These are phyloP conservation scores for Arthrinium puccinioides DNA, from an alignment of 2,329 filamentous ascomycete species.

Conservation along the genomic window DNA sequence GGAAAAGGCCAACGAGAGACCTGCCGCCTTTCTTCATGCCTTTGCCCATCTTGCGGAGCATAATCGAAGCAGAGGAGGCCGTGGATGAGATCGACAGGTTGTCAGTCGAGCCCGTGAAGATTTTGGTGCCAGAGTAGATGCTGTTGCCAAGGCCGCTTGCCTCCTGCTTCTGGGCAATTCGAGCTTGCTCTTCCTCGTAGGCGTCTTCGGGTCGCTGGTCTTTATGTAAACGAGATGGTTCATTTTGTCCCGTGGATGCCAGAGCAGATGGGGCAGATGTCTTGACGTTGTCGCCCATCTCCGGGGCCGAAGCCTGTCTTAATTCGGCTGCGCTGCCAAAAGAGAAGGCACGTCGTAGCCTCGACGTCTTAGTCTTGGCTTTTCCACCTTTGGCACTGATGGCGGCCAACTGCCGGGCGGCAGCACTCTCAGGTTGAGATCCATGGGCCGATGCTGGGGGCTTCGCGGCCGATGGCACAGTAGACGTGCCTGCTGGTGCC, in stretches of 20 bases:
- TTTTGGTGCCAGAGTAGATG: slow-evolving; percentile 82
- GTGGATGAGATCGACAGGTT: slow-evolving; percentile 89
- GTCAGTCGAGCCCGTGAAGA: slow-evolving; percentile 88
- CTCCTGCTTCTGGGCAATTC: slow-evolving; percentile 89
- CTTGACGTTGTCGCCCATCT: slow-evolving; percentile 48
- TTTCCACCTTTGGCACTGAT: slow-evolving; percentile 74
- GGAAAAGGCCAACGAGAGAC: slow-evolving; percentile 87
- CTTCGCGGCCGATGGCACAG: slow-evolving; percentile 23
- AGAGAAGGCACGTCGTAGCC: slow-evolving; percentile 85
- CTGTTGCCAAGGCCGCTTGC: slow-evolving; percentile 84
- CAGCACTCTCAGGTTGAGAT: slow-evolving; percentile 52
- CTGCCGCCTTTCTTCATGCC: slow-evolving; percentile 93
- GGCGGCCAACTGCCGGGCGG: slow-evolving; percentile 79
- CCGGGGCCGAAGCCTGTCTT: slow-evolving; percentile 45
- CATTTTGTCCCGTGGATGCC: slow-evolving; percentile 22
- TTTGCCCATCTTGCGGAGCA: slow-evolving; percentile 97
- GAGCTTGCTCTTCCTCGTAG: slow-evolving; percentile 80
- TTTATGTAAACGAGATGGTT: slow-evolving; percentile 56
- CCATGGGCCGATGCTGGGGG: slow-evolving; percentile 19
- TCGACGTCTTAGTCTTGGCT: slow-evolving; percentile 77
- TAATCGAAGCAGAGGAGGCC: slow-evolving; percentile 81
- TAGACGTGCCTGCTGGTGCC: slow-evolving; percentile 18
- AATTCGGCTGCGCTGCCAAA: slow-evolving; percentile 95
- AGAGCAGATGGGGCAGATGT: slow-evolving; percentile 23
- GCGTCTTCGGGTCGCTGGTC: slow-evolving; percentile 56